Evolutionary conservation across 1,284 basidiomycete species (phyloP), one percentile per base, ranked within the genome.

Genomic region (Veloboletus limbatus): DNA sequence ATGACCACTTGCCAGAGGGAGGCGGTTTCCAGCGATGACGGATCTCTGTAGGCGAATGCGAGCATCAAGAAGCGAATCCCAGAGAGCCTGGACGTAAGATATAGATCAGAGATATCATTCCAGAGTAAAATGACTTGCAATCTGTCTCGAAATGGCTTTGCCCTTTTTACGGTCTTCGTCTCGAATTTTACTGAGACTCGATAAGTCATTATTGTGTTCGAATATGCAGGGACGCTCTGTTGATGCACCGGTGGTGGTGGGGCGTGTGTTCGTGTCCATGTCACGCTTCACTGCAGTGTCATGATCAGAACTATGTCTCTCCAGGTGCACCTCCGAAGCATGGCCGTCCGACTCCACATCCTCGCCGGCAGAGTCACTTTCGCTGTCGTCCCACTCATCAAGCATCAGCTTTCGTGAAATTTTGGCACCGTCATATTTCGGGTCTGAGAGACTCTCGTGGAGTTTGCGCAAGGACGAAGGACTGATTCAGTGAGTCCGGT

Each of bases 21-120:
- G 71, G 45, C 73, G 67, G 59, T 91, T 88, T 5, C 81, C 75
- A 10, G 82, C 73, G 1, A 71, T 62, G 36, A 84, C 72, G 18
- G 83, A 79, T 70, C 93, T 97, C 69, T 97, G 94, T 43, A 96
- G 68, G 24, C 85, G 84, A 63, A 97, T 97, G 28, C 94, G 82
- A 16, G 88, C 80, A 60, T 95, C 91, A 28, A 97, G 75, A 27
- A 97, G 72, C 6, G 77, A 75, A 63, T 96, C 91, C 83, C 91
- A 96, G 25, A 93, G 69, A 6, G 75, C 73, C 92, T 96, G 53
- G 13, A 50, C 13, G 16, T 40, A 33, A 54, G 44, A 42, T 49
- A 34, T 46, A 45, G 46, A 43, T 55, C 32, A 45, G 45, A 40
- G 21, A 42, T 6, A 27, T 22, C 8, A 34, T 30, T 5, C 35